Percentiles rank a stretch among this genome's conserved stretches.
These are phyloP conservation scores for Tothia fuscella DNA, from an alignment of 2,329 filamentous ascomycete genomes.

Conservation along the genomic window DNA sequence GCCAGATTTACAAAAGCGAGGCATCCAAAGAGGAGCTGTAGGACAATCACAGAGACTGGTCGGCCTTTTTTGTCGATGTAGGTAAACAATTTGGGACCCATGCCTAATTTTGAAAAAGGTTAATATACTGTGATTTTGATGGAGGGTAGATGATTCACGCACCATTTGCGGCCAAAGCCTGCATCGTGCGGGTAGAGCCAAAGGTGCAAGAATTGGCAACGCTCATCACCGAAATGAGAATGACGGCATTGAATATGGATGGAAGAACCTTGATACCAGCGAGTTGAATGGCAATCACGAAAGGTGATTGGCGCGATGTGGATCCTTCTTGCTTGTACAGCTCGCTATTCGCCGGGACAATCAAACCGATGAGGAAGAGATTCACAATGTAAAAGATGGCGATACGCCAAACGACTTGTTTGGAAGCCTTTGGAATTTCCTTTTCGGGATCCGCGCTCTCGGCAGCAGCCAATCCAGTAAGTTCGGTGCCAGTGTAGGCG, in stretches of 20 bases:
- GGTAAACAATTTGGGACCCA: slow-evolving; percentile 63
- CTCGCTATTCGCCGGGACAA: slow-evolving; percentile 24
- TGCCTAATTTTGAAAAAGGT: slow-evolving; percentile 30
- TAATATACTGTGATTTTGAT: background rate
- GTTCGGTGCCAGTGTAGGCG: slow-evolving; percentile 49
- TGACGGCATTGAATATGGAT: slow-evolving; percentile 55
- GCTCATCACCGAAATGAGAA: slow-evolving; percentile 48
- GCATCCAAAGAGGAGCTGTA: slow-evolving; percentile 57
- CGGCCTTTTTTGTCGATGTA: slow-evolving; percentile 79
- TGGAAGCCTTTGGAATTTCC: slow-evolving; percentile 31
- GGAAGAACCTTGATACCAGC: slow-evolving; percentile 50
- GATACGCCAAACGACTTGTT: slow-evolving; percentile 37
- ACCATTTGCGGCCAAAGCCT: slow-evolving; percentile 33
- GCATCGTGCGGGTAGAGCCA: slow-evolving; percentile 45
- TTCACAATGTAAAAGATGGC: slow-evolving; percentile 32
- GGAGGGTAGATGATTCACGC: background rate
- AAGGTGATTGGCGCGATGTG: slow-evolving; percentile 42
- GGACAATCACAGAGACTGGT: slow-evolving; percentile 58
- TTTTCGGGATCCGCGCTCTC: slow-evolving; percentile 45
- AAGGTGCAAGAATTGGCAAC: slow-evolving; percentile 49
- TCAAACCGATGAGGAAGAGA: slow-evolving; percentile 30
- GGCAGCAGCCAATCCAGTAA: slow-evolving; percentile 48
- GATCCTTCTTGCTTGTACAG: slow-evolving; percentile 22
- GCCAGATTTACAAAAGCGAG: slow-evolving; percentile 60
- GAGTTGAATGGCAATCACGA: slow-evolving; percentile 52